These are phyloP conservation scores for Adansonia digitata DNA, from an alignment of 345 rosid species.

Conservation along the genomic window DNA sequence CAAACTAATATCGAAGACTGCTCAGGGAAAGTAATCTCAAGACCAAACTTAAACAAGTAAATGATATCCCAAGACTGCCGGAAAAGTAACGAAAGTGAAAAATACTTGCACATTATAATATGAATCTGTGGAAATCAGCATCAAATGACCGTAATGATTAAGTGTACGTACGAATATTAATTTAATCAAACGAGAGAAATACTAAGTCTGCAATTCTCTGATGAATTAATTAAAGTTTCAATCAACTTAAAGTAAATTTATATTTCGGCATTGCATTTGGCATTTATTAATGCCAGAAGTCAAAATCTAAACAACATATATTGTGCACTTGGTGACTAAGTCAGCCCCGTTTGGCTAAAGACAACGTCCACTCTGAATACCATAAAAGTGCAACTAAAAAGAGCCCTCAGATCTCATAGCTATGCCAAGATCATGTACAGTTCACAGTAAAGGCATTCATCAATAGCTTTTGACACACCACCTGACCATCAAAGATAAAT, in stretches of 20 bases:
- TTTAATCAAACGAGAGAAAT: conserved; percentile 3
- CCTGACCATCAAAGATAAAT: background rate
- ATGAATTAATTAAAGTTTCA: background rate
- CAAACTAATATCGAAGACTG: background rate
- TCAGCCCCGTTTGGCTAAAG: background rate
- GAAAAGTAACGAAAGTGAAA: background rate
- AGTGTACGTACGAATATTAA: background rate
- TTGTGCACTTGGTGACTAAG: background rate
- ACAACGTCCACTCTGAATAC: background rate
- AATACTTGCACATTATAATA: background rate
- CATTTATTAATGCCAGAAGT: background rate
- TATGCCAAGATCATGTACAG: background rate
- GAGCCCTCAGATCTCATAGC: conserved; percentile 17
- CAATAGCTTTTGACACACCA: conserved; percentile 14
- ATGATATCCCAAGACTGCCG: background rate
- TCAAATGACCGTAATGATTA: background rate
- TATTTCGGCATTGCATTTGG: background rate
- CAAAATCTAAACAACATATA: background rate
- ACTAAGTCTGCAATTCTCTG: background rate
- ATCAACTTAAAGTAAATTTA: background rate
- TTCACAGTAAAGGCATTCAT: conserved; percentile 3
- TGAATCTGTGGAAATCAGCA: background rate
- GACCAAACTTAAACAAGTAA: background rate
- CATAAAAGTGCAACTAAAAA: background rate
- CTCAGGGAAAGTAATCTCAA: background rate